A percentile compares a stretch with the other conserved stretches of the same genome.
Evolutionary conservation across 306 rosid genomes (phyloP).

Genomic region (Abrus precatorius): DNA sequence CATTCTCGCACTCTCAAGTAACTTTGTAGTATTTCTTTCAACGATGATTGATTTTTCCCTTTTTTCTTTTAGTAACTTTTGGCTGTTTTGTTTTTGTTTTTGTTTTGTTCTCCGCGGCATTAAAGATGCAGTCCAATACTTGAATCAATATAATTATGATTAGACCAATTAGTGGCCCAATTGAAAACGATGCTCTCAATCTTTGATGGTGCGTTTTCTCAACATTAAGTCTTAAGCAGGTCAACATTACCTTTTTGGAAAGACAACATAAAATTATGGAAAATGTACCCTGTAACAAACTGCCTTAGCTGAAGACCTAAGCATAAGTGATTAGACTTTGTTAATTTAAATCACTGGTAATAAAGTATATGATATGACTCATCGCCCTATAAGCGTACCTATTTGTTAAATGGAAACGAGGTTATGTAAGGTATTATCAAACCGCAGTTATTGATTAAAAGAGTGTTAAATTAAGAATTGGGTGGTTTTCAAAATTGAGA

Average conservation of each 20-base stretch:
- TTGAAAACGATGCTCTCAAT: slow-evolving; percentile 50
- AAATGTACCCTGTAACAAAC: slow-evolving; percentile 29
- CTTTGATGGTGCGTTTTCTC: slow-evolving; percentile 47
- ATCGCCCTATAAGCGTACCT: not conserved
- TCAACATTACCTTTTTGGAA: slow-evolving; percentile 54
- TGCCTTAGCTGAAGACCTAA: slow-evolving; percentile 48
- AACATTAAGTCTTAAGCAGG: slow-evolving; percentile 43
- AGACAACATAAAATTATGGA: slow-evolving; percentile 37
- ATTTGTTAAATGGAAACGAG: slow-evolving; percentile 16
- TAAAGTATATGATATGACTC: slow-evolving; percentile 31
- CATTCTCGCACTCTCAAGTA: slow-evolving; percentile 50
- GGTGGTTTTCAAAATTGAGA: slow-evolving; percentile 28
- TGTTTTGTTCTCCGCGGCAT: slow-evolving; percentile 39
- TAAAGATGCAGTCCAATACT: slow-evolving; percentile 42
- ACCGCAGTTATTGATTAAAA: slow-evolving; percentile 40
- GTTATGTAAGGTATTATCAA: not conserved
- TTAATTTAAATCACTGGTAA: slow-evolving; percentile 25
- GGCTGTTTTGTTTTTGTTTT: slow-evolving; percentile 22
- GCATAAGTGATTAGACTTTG: slow-evolving; percentile 49
- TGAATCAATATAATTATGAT: slow-evolving; percentile 48
- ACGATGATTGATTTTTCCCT: slow-evolving; percentile 25
- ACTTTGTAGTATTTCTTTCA: slow-evolving; percentile 31
- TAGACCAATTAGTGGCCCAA: slow-evolving; percentile 50
- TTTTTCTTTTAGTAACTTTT: slow-evolving; percentile 41
- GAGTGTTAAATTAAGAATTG: slow-evolving; percentile 10